Evolutionary conservation across 495 filamentous ascomycete genomes (phyloP).

Genomic region (Diplogelasinospora grovesii): DNA sequence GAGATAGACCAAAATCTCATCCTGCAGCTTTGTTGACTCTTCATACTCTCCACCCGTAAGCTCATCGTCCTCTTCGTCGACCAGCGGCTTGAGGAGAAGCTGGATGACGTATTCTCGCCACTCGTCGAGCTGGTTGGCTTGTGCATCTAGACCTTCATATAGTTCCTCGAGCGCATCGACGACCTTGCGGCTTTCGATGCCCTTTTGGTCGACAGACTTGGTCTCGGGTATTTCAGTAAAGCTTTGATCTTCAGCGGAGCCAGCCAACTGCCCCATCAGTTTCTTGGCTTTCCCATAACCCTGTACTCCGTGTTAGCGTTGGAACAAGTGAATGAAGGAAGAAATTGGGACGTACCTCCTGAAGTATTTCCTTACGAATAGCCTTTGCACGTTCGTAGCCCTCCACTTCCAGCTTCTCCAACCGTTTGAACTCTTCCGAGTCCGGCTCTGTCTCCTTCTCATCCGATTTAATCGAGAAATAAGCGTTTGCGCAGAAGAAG

Average conservation of each 20-base stretch:
- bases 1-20: conserved; percentile 75
- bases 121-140: conserved; percentile 59
- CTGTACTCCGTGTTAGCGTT: conserved; percentile 12
- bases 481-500: conserved; percentile 79
- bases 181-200: conserved; percentile 30
- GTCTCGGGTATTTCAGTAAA: conserved; percentile 61
- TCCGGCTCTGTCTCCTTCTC: conserved; percentile 52
- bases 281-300: conserved; percentile 26
- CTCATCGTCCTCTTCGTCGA: conserved; percentile 74
- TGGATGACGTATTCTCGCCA: conserved; percentile 67
- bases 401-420: conserved; percentile 64
- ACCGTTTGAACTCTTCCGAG: conserved; percentile 54
- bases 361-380: conserved; percentile 70
- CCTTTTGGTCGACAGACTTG: conserved; percentile 11
- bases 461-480: conserved; percentile 74
- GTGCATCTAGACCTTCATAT: conserved; percentile 53
- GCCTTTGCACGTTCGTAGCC: conserved; percentile 70
- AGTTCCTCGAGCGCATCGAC: conserved; percentile 30
- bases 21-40: conserved; percentile 77
- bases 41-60: conserved; percentile 85
- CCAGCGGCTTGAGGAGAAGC: conserved; percentile 63
- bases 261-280: conserved; percentile 42
- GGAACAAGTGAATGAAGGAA: not conserved
- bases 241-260: conserved; percentile 37
- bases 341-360: conserved; percentile 26